A percentile compares a stretch with the other conserved stretches of the same genome.
These are phyloP conservation scores for Firmiana major DNA, from an alignment of 345 rosid genomes.

Conservation along the genomic window DNA sequence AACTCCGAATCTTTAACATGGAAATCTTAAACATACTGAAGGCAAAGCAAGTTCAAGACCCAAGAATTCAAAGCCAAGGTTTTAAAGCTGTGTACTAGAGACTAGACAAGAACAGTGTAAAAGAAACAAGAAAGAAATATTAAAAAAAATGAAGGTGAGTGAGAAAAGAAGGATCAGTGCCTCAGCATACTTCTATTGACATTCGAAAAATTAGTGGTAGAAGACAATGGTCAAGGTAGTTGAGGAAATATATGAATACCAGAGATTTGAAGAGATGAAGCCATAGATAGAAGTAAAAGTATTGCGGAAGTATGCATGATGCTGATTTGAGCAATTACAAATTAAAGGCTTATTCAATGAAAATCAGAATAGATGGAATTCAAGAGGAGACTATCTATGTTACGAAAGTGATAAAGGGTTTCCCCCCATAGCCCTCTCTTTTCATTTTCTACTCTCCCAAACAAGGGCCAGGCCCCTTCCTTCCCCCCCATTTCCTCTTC, in stretches of 20 bases:
- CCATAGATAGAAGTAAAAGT: neutral
- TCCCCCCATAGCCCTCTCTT: neutral
- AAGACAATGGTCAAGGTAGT: neutral
- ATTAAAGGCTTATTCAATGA: neutral
- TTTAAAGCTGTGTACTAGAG: neutral
- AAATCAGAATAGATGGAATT: neutral
- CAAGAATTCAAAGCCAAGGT: neutral
- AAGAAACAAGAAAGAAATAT: neutral
- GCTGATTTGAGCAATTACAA: neutral
- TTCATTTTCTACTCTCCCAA: neutral
- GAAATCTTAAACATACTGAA: neutral
- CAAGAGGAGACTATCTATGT: neutral
- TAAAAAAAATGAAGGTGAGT: neutral
- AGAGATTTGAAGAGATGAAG: neutral
- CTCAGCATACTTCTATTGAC: neutral
- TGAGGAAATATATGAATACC: neutral
- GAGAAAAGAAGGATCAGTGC: neutral
- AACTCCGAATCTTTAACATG: neutral
- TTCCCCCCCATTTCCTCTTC: neutral
- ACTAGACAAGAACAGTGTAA: neutral
- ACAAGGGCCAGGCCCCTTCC: neutral
- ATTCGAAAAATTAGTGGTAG: neutral
- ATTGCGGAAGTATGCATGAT: neutral
- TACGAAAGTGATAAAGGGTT: neutral
- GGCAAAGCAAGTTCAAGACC: neutral